Evolutionary conservation across 257 asterid genomes (phyloP), one percentile per base, ranked within the genome.

Genomic region (Solanum sparsipilum): DNA sequence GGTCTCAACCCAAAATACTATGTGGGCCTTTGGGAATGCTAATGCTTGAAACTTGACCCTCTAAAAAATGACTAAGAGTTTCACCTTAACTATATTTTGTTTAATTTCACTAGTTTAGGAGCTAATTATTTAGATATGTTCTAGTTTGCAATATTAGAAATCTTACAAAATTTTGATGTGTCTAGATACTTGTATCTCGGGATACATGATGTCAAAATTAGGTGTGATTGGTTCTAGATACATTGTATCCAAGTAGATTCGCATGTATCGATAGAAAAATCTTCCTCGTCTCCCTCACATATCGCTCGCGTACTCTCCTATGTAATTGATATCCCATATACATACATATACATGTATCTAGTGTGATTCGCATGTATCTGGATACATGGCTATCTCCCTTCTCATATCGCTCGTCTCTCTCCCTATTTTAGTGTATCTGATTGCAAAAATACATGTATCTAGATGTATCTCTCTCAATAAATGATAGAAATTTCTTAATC

Each of bases 251-350:
- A 48, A 48, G 1, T 56, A 18, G 4, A 56, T 18, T 56, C 4
- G 0, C 65, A 56, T 3, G 1, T 56, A 56, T 56, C 4, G 0
- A 18, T 18, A 6, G 0, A 52, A 0, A 52, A 16, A 16, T 52
- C 9, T 52, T 2, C 3, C 1, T 52, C n/a, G 9, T 0, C 9
- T 52, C n/a, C n/a, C 63, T 52, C 63, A 0, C 9, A 52, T 52
- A 1, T 0, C 1, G 0, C 63, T 52, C 3, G 0, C 23, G 7
- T 5, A 48, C 60, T 48, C 60, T 48, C 23, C 21, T 52, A 52
- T 52, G 2, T 52, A 52, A 16, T 18, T 0, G 4, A 52, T 52
- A 52, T 18, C n/a, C 1, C 0, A 0, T 6, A 52, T 52, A 1
- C n/a, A 32, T 32, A 32, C 35, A 32, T 32, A 32, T 32, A 32